Percentiles rank a stretch among this genome's conserved stretches.
Evolutionary conservation across 179 eudicot genomes (phyloP).

Genomic region (Actinidia chinensis): DNA sequence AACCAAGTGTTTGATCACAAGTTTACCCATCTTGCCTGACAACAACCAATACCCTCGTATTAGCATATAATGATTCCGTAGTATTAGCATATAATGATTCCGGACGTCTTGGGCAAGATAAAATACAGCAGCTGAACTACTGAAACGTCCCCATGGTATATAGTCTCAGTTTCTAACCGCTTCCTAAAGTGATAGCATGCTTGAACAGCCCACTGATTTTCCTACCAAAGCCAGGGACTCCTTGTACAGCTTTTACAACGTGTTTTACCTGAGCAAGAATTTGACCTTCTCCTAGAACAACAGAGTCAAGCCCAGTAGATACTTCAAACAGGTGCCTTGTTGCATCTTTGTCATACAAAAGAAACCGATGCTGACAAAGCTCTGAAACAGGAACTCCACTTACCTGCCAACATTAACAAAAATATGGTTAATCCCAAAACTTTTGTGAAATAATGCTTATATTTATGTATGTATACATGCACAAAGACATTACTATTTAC

Average conservation of each 20-base stretch:
- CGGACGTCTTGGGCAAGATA: slow-evolving; percentile 27
- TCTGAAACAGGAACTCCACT: slow-evolving; percentile 40
- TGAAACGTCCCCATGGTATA: slow-evolving; percentile 39
- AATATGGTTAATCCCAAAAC: background rate
- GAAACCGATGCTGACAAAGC: slow-evolving; percentile 31
- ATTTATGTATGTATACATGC: background rate
- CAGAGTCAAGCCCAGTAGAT: slow-evolving; percentile 41
- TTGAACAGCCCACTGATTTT: slow-evolving; percentile 42
- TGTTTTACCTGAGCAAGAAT: slow-evolving; percentile 40
- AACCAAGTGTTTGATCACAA: slow-evolving; percentile 33
- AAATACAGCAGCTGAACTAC: slow-evolving; percentile 47
- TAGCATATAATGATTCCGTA: slow-evolving; percentile 24
- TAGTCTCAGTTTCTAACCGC: slow-evolving; percentile 43
- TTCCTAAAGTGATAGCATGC: slow-evolving; percentile 37
- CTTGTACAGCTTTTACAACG: slow-evolving; percentile 36
- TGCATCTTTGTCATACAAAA: slow-evolving; percentile 34
- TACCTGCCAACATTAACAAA: slow-evolving; percentile 18
- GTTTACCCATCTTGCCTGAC: slow-evolving; percentile 46
- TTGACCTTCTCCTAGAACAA: slow-evolving; percentile 44
- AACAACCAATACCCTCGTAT: slow-evolving; percentile 34
- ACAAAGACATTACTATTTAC: background rate
- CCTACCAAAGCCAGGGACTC: slow-evolving; percentile 38
- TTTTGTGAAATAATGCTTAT: too few species aligned
- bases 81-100: slow-evolving; percentile 24
- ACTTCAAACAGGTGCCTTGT: slow-evolving; percentile 40